Evolutionary conservation across 441 rosid species (phyloP), one percentile per base, ranked within the genome.

Genomic region (Eutrema salsugineum): DNA sequence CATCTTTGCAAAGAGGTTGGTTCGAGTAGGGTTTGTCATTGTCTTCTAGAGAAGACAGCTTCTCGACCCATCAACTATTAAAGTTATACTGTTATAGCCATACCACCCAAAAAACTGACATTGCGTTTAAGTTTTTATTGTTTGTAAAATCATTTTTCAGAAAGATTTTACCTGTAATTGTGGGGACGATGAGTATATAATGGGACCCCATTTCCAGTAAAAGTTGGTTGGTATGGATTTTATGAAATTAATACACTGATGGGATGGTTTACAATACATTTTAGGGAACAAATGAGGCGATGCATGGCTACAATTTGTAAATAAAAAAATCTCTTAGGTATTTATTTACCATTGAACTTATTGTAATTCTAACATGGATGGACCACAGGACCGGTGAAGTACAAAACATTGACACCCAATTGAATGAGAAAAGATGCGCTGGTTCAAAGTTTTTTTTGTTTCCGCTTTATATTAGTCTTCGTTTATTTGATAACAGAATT

Each of bases 1-100:
- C n/a, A 27, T 3, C 15, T 44, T 44, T 43, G 55, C 8, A 47
- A 65, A 40, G 28, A 10, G 50, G 35, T 46, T 14, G 50, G 65
- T 46, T 46, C 46, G 38, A 73, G 38, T 58, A 66, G 61, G 67
- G 53, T 24, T 58, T 66, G 51, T 57, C 46, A n/a, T 57, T 58
- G 62, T 49, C 61, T 10, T 58, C 10, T n/a, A 10, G 20, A 66
- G 17, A 57, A 28, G 68, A 40, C 57, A 74, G 68, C 49, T 60
- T 74, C 68, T 33, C 33, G 57, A 60, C 68, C 62, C 57, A 74
- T 59, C 22, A 49, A 32, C 38, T 15, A 27, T 58, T 38, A 17
- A 38, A 58, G 63, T 58, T 19, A 15, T 17, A 10, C 10, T 33
- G 24, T 27, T 27, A 16, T 44, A 32, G 47, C 56, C 43, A 47